A percentile compares a stretch with the other conserved stretches of the same genome.
Conservation (phyloP, 345 rosid species). For the Streptanthus diversifolius region DNA sequence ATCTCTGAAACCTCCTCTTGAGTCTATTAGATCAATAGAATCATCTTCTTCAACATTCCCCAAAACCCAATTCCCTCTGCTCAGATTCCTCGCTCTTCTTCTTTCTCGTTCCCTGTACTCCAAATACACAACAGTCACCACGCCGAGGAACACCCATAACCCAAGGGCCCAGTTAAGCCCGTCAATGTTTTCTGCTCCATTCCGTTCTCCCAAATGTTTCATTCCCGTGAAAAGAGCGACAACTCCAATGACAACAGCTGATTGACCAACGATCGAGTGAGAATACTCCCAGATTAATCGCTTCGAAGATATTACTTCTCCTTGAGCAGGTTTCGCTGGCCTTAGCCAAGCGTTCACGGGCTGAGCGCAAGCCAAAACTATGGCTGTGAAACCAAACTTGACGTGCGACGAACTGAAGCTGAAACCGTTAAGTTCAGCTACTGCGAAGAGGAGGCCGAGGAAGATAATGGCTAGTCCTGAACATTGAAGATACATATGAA, state of each 20-base stretch:
- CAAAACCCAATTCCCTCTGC: constrained; percentile 77
- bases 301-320: constrained; percentile 46
- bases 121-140: constrained; percentile 52
- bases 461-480: constrained; percentile 81
- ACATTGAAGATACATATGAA: constrained; percentile 87
- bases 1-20: constrained; percentile 41
- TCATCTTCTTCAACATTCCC: constrained; percentile 84
- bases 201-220: constrained; percentile 69
- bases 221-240: constrained; percentile 60
- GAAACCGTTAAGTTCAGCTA: constrained; percentile 86
- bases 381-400: constrained; percentile 71
- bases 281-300: constrained; percentile 81
- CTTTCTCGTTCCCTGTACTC: constrained; percentile 48
- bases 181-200: constrained; percentile 67
- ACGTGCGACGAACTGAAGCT: constrained; percentile 67
- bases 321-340: constrained; percentile 64
- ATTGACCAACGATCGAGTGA: constrained; percentile 66
- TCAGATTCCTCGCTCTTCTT: constrained; percentile 45
- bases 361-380: constrained; percentile 70
- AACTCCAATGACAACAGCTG: constrained; percentile 56
- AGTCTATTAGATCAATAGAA: constrained; percentile 62
- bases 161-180: constrained; percentile 70
- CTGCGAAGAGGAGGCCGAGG: constrained; percentile 84
- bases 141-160: constrained; percentile 58
- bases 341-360: constrained; percentile 79